Base-by-base conservation (phyloP, 306 rosid genomes). In the Vigna trinervia region DNA sequence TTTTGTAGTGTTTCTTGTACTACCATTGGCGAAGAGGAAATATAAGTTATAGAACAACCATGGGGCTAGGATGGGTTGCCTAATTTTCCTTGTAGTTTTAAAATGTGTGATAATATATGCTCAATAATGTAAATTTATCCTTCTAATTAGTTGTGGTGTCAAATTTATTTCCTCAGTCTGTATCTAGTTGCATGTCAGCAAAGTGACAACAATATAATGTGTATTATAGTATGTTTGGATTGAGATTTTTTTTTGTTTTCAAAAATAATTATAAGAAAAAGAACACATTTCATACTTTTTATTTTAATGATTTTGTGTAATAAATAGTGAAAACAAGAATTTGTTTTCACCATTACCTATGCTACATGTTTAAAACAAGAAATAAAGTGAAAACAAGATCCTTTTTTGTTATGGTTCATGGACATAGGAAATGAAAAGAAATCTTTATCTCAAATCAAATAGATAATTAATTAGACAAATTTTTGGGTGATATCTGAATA, bases 61-160 rank as follows among this genome's bases (percentile, higher is more conserved):
- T 22, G 17, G 3, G 38, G 22, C 46, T 28, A 47, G 19, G 50
- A 30, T 75, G 47, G 19, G 32, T 74, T 26, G 41, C 30, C 61
- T 41, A 17, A 10, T 54, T 41, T 54, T n/a, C 28, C 61, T 68
- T 12, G 23, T 51, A 43, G 68, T 11, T 68, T 20, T 26, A 38
- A 30, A 28, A 26, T 38, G 74, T 34, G 66, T 23, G 51, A 63
- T 50, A 63, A 23, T 50, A 3, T 70, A n/a, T 51, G n/a, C 75
- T 51, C 20, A 17, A 14, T 15, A 70, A 28, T 71, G 62, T 69
- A 30, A 52, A n/a, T n/a, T 51, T 51, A n/a, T 51, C 11, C 48
- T 51, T 15, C 12, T 11, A 51, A 32, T 5, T 28, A 32, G 30
- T 48, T 69, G 8, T 50, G 54, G 60, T 48, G 60, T 51, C 11